phyloP scores from a whole-genome alignment of 768 basidiomycete genomes.

The Cubamyces sp. region DNA sequence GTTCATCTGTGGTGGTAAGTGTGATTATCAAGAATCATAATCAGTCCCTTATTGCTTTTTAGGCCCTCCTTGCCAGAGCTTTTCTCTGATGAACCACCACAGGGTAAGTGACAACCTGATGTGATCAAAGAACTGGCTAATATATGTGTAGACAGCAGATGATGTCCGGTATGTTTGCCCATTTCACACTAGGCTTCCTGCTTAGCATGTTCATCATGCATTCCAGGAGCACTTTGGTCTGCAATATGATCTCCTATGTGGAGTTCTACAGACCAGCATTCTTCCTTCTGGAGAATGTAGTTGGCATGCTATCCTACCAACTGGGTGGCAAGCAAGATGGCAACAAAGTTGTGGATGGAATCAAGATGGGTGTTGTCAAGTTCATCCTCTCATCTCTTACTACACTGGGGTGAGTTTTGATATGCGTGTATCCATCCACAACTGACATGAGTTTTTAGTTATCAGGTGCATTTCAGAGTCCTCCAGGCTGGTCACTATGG shows the following conservation, averaged over 20 bases:
- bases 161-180: slow-evolving; percentile 54
- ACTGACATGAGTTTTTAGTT: slow-evolving; percentile 42
- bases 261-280: slow-evolving; percentile 66
- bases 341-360: slow-evolving; percentile 39
- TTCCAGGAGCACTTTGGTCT: slow-evolving; percentile 60
- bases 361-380: slow-evolving; percentile 66
- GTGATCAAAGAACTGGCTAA: slow-evolving; percentile 1
- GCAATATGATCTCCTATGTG: slow-evolving; percentile 72
- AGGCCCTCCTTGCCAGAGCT: slow-evolving; percentile 82
- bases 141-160: slow-evolving; percentile 49
- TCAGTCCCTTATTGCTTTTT: background rate
- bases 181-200: background rate
- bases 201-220: background rate
- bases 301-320: slow-evolving; percentile 57
- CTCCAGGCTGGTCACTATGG: slow-evolving; percentile 77
- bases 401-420: slow-evolving; percentile 58
- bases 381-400: slow-evolving; percentile 63
- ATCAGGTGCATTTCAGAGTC: slow-evolving; percentile 68
- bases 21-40: background rate
- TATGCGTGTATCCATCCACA: background rate
- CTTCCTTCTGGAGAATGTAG: slow-evolving; percentile 76
- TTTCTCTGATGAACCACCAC: slow-evolving; percentile 63
- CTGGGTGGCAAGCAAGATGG: slow-evolving; percentile 44
- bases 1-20: slow-evolving; percentile 73
- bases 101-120: slow-evolving; percentile 45